A percentile compares a stretch with the other conserved stretches of the same genome.
These are phyloP conservation scores for Helicocarpus griseus DNA, from an alignment of 2,329 filamentous ascomycete genomes.

Conservation along the genomic window DNA sequence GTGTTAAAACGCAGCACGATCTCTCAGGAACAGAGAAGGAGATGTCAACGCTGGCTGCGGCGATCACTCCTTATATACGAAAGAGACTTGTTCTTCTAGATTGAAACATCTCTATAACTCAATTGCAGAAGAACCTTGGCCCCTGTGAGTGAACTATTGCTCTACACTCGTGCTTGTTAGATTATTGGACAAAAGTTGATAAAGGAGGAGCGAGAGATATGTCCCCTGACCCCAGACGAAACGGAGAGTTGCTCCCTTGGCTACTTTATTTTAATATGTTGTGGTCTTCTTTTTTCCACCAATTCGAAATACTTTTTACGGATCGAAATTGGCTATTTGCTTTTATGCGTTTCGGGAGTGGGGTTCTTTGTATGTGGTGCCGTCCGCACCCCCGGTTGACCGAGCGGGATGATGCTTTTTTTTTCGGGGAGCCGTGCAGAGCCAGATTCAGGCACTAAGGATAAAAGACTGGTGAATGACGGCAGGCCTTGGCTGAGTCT, in stretches of 20 bases:
- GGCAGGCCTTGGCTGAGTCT: too few relatives aligned
- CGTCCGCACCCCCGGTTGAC: too few relatives aligned
- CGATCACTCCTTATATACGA: not conserved
- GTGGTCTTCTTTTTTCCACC: not conserved
- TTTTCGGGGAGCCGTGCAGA: too few relatives aligned
- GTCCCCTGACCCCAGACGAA: not conserved
- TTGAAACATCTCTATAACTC: too few relatives aligned
- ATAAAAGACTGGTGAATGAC: too few relatives aligned
- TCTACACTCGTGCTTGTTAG: too few relatives aligned
- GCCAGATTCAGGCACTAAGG: too few relatives aligned
- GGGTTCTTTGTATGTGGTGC: too few relatives aligned
- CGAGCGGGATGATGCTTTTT: too few relatives aligned
- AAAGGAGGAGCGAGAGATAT: not conserved
- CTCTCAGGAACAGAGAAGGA: not conserved
- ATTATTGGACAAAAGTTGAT: not conserved
- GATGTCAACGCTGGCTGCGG: not conserved
- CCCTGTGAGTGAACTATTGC: too few relatives aligned
- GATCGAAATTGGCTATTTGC: not conserved
- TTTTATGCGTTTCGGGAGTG: too few relatives aligned
- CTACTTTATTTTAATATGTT: not conserved
- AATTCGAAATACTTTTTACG: not conserved
- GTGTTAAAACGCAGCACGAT: not conserved
- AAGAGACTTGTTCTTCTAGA: too few relatives aligned
- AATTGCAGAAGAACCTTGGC: not conserved
- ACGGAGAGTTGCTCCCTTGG: not conserved